These are phyloP conservation scores for Eucalyptus regnans DNA, from an alignment of 345 rosid species.

Conservation along the genomic window DNA sequence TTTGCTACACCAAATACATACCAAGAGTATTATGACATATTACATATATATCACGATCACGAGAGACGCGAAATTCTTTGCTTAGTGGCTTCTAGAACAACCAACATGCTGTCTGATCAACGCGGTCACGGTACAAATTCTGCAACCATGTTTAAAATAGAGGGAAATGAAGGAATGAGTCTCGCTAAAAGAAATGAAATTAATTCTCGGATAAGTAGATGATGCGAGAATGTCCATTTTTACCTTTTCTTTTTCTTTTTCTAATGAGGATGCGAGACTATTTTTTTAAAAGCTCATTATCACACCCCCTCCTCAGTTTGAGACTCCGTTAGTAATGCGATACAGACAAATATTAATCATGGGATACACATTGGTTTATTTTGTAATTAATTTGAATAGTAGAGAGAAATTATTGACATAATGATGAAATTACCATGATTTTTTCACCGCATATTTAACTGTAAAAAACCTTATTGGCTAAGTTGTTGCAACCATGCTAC, in stretches of 20 bases:
- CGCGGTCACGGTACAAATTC: rapidly evolving
- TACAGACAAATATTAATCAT: not conserved
- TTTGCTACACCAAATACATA: not conserved
- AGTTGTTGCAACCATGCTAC: not conserved
- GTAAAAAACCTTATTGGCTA: not conserved
- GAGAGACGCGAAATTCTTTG: not conserved
- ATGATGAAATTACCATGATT: not conserved
- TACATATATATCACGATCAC: not conserved
- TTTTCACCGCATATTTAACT: not conserved
- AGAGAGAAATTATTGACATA: not conserved
- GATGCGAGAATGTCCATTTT: not conserved
- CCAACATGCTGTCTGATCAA: not conserved
- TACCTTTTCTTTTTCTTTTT: not conserved
- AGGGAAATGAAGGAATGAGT: not conserved
- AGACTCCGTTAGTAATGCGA: not conserved
- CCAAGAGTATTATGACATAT: not conserved
- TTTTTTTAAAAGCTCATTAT: not conserved
- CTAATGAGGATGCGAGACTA: not conserved
- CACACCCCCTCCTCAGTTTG: not conserved
- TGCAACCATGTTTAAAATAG: not conserved
- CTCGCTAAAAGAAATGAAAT: not conserved
- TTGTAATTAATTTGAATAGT: not conserved
- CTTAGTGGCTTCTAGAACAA: not conserved
- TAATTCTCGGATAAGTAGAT: not conserved
- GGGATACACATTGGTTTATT: not conserved